Evolutionary conservation across 768 basidiomycete genomes (phyloP).

Genomic region (Cystobasidium ongulense): DNA sequence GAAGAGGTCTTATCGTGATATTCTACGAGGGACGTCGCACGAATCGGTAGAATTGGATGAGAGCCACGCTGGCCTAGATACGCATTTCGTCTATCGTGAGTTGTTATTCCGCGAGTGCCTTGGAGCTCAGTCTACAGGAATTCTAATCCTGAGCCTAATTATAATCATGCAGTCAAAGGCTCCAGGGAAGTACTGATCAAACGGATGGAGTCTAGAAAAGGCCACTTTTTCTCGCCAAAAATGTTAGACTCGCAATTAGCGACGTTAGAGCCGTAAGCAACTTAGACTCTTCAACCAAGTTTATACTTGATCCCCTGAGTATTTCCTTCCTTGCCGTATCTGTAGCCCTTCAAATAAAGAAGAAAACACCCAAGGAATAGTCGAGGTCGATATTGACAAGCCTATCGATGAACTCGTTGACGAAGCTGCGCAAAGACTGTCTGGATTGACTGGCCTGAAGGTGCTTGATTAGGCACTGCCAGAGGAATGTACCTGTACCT

Average conservation of each 20-base stretch:
- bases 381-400: slow-evolving; percentile 12
- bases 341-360: slow-evolving; percentile 18
- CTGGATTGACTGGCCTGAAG: background rate
- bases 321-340: background rate
- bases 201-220: slow-evolving; percentile 46
- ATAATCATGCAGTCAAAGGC: slow-evolving; percentile 38
- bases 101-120: background rate
- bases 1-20: slow-evolving; percentile 69
- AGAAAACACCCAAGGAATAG: slow-evolving; percentile 20
- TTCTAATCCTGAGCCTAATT: background rate
- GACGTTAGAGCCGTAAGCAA: slow-evolving; percentile 16
- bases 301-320: background rate
- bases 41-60: slow-evolving; percentile 25
- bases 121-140: background rate
- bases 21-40: slow-evolving; percentile 58
- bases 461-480: background rate
- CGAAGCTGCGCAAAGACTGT: background rate
- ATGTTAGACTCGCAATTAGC: slow-evolving; percentile 68
- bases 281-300: background rate
- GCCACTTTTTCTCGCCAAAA: slow-evolving; percentile 72
- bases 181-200: slow-evolving; percentile 41
- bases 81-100: slow-evolving; percentile 65
- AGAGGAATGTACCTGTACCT: background rate
- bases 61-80: slow-evolving; percentile 48
- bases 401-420: background rate